phyloP scores from a whole-genome alignment of 768 basidiomycete species.

The Lentinula sp. region DNA sequence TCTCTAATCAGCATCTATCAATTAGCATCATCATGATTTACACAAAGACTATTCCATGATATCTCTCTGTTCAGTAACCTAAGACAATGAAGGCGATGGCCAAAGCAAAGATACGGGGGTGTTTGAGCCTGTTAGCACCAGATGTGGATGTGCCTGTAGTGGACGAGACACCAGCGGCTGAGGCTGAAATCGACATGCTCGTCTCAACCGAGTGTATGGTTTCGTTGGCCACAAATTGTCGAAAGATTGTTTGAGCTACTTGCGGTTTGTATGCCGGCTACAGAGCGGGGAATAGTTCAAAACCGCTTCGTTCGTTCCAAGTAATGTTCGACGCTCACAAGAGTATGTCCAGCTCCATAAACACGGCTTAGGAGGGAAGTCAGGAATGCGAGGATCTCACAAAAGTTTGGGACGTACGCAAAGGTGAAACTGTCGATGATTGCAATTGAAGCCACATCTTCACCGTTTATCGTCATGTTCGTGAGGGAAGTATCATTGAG shows the following conservation, averaged over 20 bases:
- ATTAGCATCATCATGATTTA: too few species aligned
- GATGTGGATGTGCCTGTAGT: not conserved
- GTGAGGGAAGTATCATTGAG: slow-evolving; percentile 28
- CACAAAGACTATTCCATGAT: too few species aligned
- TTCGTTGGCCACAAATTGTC: slow-evolving; percentile 29
- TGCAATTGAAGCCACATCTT: slow-evolving; percentile 31
- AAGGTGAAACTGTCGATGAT: slow-evolving; percentile 43
- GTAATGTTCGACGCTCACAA: slow-evolving; percentile 21
- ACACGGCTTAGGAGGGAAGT: slow-evolving; percentile 14
- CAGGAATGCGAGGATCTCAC: not conserved
- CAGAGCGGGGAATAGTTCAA: not conserved
- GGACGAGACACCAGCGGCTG: not conserved
- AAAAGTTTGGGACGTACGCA: slow-evolving; percentile 21
- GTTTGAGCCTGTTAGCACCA: not conserved
- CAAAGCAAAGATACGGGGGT: not conserved
- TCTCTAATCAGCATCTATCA: too few species aligned
- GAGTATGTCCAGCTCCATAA: slow-evolving; percentile 34
- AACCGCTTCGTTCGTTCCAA: not conserved
- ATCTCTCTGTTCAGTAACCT: too few species aligned
- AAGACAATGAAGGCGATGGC: not conserved
- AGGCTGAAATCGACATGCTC: not conserved
- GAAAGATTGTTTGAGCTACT: slow-evolving; percentile 32
- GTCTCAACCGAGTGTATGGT: slow-evolving; percentile 12
- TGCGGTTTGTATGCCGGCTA: slow-evolving; percentile 31
- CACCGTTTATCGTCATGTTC: slow-evolving; percentile 27